Percentiles rank a stretch among this genome's conserved stretches.
These are phyloP conservation scores for Chloromonas sp. DNA, from an alignment of 163 green algal genomes.

Conservation along the genomic window DNA sequence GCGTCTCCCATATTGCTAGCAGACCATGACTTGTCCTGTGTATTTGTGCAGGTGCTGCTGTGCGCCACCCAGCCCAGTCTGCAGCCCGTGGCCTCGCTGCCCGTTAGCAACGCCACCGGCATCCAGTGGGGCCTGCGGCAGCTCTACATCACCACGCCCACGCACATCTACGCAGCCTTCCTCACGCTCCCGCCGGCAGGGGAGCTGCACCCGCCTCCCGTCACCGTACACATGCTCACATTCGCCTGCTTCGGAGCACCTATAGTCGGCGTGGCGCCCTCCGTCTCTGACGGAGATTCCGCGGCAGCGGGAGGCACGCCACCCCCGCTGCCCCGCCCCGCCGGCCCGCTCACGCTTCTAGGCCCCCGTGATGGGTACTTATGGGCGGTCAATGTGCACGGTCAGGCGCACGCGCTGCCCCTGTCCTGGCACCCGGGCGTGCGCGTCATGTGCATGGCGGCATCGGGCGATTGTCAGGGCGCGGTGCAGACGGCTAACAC, in stretches of 20 bases:
- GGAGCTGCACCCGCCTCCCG: neutral
- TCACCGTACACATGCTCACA: constrained; percentile 6
- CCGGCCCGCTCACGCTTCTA: constrained; percentile 49
- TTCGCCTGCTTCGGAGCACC: constrained; percentile 4
- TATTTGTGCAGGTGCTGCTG: constrained; percentile 1
- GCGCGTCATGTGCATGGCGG: constrained; percentile 6
- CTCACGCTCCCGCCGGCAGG: neutral
- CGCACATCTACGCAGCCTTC: constrained; percentile 20
- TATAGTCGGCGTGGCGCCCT: neutral
- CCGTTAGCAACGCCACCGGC: constrained; percentile 38
- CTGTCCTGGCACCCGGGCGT: constrained; percentile 38
- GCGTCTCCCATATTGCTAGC: too few species aligned
- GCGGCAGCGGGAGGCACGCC: constrained; percentile 38
- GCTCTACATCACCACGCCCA: constrained; percentile 62
- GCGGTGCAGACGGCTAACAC: constrained; percentile 13
- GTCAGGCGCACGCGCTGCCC: constrained; percentile 56
- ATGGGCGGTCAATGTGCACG: constrained; percentile 54
- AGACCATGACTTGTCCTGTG: too few species aligned
- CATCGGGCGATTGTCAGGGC: neutral
- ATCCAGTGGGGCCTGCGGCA: constrained; percentile 59
- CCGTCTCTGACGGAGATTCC: neutral
- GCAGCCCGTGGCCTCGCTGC: constrained; percentile 50
- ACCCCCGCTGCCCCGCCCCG: constrained; percentile 31
- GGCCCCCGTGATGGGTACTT: constrained; percentile 50
- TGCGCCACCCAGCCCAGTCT: constrained; percentile 41